Conservation (phyloP, 805 yeast genomes). For the Naumovozyma castellii region DNA sequence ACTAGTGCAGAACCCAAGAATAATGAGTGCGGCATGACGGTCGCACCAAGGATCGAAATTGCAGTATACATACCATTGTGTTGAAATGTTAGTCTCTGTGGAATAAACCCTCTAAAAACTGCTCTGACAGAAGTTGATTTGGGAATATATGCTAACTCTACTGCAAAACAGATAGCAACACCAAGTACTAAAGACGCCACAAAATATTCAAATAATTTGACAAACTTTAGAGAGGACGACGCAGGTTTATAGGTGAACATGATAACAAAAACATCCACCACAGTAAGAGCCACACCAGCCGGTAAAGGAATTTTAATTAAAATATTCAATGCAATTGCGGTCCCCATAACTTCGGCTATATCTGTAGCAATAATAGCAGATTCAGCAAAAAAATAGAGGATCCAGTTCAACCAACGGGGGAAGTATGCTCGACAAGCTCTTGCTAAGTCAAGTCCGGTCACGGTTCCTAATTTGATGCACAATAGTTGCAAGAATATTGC, state of each 20-base stretch:
- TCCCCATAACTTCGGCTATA: constrained; percentile 89
- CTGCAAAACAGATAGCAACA: constrained; percentile 71
- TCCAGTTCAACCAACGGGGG: constrained; percentile 54
- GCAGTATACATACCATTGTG: constrained; percentile 63
- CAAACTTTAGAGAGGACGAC: constrained; percentile 62
- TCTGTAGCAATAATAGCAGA: constrained; percentile 87
- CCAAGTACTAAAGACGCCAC: constrained; percentile 63
- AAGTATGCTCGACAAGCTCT: constrained; percentile 69
- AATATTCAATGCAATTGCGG: constrained; percentile 78
- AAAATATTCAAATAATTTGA: constrained; percentile 65
- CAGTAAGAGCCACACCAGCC: constrained; percentile 69
- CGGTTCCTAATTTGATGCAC: constrained; percentile 79
- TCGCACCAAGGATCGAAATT: constrained; percentile 81
- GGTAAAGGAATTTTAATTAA: constrained; percentile 65
- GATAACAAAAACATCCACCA: constrained; percentile 71
- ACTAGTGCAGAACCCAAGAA: constrained; percentile 81
- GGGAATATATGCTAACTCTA: constrained; percentile 55
- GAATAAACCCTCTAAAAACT: constrained; percentile 60
- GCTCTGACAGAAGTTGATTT: constrained; percentile 35
- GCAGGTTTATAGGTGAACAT: constrained; percentile 71
- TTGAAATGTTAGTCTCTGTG: constrained; percentile 41
- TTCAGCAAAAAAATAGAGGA: constrained; percentile 71
- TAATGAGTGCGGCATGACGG: constrained; percentile 88
- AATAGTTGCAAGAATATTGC: constrained; percentile 77
- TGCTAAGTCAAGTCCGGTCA: constrained; percentile 82